Base-by-base conservation (phyloP, 176 grass and related monocot genomes). In the Cocos nucifera region DNA sequence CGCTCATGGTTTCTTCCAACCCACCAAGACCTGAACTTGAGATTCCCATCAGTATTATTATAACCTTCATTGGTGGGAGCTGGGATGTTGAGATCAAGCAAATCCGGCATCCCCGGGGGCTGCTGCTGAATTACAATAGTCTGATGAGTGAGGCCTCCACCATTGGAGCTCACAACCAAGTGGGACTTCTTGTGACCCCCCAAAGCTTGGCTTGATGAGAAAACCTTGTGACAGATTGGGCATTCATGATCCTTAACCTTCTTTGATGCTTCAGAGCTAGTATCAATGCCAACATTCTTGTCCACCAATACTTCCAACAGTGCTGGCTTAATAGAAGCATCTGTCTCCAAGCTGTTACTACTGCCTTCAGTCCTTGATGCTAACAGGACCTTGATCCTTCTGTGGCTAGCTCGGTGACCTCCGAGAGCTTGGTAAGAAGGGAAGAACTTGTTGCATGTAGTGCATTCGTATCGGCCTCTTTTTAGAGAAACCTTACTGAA, bases 61-160 rank as follows among this genome's bases (percentile, higher is more conserved):
- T 50, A 69, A 3, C 73, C 64, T 49, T 85, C 79, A 19, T 90
- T 69, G 24, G 59, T 26, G 15, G 72, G 23, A 28, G 78, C 75
- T 49, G 79, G 87, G 52, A 79, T 71, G 75, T 90, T 90, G 75
- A 90, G 87, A 70, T 90, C 79, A 53, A 82, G 67, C 23, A 23
- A 1, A 23, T 23, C 23, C 49, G 30, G 63, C 14, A 28, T 27
- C 4, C 20, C 57, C 49, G 52, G 22, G 3, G 69, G 4, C 26
- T 49, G 63, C 60, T 59, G 72, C 19, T 15, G 15, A 7, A 56
- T 35, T 9, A 35, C 32, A 35, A 9, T 35, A 35, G 32, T 35
- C 32, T 35, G 32, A 35, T 35, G 32, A 35, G 78, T 57, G 69
- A 70, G 18, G 28, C 62, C 57, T 26, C 26, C 60, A 51, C 54